Conservation (phyloP, 2,329 filamentous ascomycete species). For the Curvularia spicifera region DNA sequence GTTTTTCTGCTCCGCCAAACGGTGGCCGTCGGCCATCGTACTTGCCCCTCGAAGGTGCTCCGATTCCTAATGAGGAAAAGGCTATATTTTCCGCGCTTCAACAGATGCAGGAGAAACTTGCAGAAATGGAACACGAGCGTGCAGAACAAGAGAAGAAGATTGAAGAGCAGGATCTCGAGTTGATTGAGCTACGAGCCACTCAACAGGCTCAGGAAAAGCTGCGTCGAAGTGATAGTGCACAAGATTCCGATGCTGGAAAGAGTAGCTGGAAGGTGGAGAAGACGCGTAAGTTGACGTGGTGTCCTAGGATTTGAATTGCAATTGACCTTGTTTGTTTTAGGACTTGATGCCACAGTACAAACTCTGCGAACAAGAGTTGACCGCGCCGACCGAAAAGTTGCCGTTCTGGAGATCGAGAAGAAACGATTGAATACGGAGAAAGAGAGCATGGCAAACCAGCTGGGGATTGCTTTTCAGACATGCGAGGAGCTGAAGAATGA, state of each 20-base stretch:
- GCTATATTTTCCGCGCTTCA: slow-evolving; percentile 67
- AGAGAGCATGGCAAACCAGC: slow-evolving; percentile 68
- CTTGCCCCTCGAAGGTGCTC: slow-evolving; percentile 59
- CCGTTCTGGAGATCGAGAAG: slow-evolving; percentile 67
- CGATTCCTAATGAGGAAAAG: slow-evolving; percentile 67
- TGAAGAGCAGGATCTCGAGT: slow-evolving; percentile 60
- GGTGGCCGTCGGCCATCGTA: slow-evolving; percentile 46
- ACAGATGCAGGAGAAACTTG: slow-evolving; percentile 63
- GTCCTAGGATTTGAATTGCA: background rate
- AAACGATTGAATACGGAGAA: slow-evolving; percentile 68
- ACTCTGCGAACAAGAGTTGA: slow-evolving; percentile 68
- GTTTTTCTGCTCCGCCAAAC: slow-evolving; percentile 58
- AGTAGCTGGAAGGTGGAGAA: slow-evolving; percentile 57
- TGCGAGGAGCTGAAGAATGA: slow-evolving; percentile 59
- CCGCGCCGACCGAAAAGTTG: slow-evolving; percentile 66
- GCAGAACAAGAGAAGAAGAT: slow-evolving; percentile 57
- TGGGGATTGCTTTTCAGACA: slow-evolving; percentile 66
- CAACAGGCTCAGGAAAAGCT: slow-evolving; percentile 51
- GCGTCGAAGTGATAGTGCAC: slow-evolving; percentile 56
- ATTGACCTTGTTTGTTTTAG: slow-evolving; percentile 45
- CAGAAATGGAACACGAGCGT: slow-evolving; percentile 63
- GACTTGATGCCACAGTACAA: slow-evolving; percentile 65
- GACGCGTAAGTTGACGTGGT: slow-evolving; percentile 56
- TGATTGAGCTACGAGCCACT: slow-evolving; percentile 58
- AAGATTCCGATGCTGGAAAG: slow-evolving; percentile 55